Evolutionary conservation across 2,329 filamentous ascomycete species (phyloP), one percentile per base, ranked within the genome.

Genomic region (Cryphonectria radicalis): DNA sequence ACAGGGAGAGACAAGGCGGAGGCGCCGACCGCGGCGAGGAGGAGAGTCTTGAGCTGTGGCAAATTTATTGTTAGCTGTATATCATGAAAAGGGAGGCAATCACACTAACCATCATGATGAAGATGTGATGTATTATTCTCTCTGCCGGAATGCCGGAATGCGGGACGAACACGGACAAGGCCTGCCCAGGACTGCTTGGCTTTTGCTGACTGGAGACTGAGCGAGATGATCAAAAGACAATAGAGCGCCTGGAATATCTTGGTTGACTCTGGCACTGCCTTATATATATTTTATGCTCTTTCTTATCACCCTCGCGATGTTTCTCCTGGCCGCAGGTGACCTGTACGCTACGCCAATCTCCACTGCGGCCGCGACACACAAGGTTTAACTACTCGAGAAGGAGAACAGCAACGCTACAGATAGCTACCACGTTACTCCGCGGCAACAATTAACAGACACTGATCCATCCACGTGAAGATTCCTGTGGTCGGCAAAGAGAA

Each of bases 1-100:
- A 25, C 42, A 1, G 59, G 59, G 14, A 62, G 6, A 40, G 59
- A 62, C 28, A 40, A 7, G 19, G 68, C 68, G 40, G 63, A 57
- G n/a, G 68, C 68, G 63, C 62, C 64, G 40, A 66, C 40, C 17
- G 19, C 68, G 60, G 63, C 68, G 53, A 70, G 68, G 40, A 70
- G 25, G 28, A 70, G 63, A 32, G 63, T 57, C 46, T 35, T 46
- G n/a, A 70, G 53, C 68, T 70, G 43, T 13, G 3, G 19, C 11
- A 40, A 4, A n/a, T 32, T 25, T 14, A 19, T n/a, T 14, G 59
- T 62, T 14, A 62, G 32, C 59, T 13, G 13, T 22, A 57, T 57
- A 4, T 40, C 11, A 28, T 28, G n/a, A 14, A 14, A 0, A n/a
- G 3, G 4, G n/a, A 28, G 14, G n/a, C 22, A n/a, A 25, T 19